Base-by-base conservation (phyloP, 768 basidiomycete genomes). In the Xerocomus spinulosus region DNA sequence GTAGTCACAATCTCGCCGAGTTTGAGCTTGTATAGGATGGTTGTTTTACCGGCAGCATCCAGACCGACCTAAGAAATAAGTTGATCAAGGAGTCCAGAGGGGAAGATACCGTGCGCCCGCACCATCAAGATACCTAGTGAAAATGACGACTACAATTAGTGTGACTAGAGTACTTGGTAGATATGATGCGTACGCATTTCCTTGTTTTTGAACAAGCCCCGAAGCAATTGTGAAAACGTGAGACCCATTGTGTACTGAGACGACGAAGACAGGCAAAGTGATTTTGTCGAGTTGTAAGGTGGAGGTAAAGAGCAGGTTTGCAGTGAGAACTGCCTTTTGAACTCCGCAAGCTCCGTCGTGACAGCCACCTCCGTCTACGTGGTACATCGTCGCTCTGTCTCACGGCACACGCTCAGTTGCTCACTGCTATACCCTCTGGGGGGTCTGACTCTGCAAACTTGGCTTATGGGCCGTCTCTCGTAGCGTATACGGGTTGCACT, bases 1-100 rank as follows among this genome's bases (percentile, higher is more conserved):
- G 96, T 99, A 57, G 96, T 98, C 70, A 99, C 96, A 73, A 98
- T 98, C 79, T 99, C 96, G 72, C 95, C 96, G 48, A 98, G 83
- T 79, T 98, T 98, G 68, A 98, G 80, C 79, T 98, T 99, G 82
- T 96, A 99, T 59, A 99, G 78, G 62, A 98, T 99, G 66, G 89
- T 92, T 57, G 93, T 96, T 74, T 97, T 96, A 77, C 94, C 94
- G 60, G 95, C 95, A 63, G 96, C 96, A 68, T 99, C 96, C 63
- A 99, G 91, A 74, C 96, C 96, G 67, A 99, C 95, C 95, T 89
- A 44, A 44, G 23, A 48, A 21, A 39, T 23, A 26, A 15, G 21
- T 57, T 25, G 32, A 42, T 41, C 37, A 49, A 46, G 48, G 55
- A 44, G 48, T 43, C 34, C 48, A 49, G 38, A 36, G 47, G 52